Conservation (phyloP, 2,329 filamentous ascomycete genomes). For the Calonectria pauciramosa region DNA sequence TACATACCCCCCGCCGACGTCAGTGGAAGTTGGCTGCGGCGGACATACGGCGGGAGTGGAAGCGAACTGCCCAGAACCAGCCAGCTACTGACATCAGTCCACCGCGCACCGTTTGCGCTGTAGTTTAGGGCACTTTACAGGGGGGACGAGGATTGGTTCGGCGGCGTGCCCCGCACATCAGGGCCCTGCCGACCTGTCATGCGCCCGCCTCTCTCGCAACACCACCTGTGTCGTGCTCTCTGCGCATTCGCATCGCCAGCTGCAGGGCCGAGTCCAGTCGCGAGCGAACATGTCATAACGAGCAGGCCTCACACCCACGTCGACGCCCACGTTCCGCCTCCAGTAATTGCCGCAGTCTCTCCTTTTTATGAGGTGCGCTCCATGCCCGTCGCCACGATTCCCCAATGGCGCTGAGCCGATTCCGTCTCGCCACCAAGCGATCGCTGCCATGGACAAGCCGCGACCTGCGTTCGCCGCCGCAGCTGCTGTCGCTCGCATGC, state of each 20-base stretch:
- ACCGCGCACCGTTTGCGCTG: constrained; percentile 12
- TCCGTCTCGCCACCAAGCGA: constrained; percentile 40
- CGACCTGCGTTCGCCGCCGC: constrained; percentile 4
- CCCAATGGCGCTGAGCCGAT: constrained; percentile 42
- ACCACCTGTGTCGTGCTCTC: constrained; percentile 31
- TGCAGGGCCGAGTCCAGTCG: constrained; percentile 45
- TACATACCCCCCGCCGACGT: constrained; percentile 9
- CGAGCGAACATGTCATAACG: constrained; percentile 48
- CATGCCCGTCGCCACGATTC: constrained; percentile 24
- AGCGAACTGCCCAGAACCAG: background rate
- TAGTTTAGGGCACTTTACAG: background rate
- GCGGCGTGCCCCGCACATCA: background rate
- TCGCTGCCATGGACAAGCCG: constrained; percentile 22
- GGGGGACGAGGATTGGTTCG: constrained; percentile 22
- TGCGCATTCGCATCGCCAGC: constrained; percentile 29
- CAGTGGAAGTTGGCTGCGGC: constrained; percentile 8
- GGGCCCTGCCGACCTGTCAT: constrained; percentile 13
- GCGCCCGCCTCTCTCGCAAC: constrained; percentile 37
- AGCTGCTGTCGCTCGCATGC: constrained; percentile 26
- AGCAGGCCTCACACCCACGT: constrained; percentile 31
- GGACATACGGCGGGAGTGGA: constrained; percentile 10
- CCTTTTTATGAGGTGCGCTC: constrained; percentile 16
- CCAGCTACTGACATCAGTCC: constrained; percentile 19
- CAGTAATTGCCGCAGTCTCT: constrained; percentile 32
- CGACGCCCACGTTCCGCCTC: constrained; percentile 30